These are phyloP conservation scores for Candida taoyuanica DNA, from an alignment of 805 yeast species.

Conservation along the genomic window DNA sequence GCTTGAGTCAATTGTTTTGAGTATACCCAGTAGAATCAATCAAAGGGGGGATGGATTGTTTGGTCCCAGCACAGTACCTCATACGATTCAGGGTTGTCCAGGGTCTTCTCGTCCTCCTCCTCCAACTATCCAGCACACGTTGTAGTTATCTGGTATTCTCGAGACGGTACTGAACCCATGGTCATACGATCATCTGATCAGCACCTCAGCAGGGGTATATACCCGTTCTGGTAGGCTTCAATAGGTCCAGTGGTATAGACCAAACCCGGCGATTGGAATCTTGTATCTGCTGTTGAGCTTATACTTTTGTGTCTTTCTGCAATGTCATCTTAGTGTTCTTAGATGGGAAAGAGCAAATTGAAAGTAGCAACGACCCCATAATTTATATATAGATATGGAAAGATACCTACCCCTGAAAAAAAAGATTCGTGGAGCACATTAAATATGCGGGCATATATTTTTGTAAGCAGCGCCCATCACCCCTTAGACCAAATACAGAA, in stretches of 20 bases:
- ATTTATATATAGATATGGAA: too few relatives aligned
- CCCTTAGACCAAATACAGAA: background rate
- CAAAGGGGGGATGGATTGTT: conserved; percentile 11
- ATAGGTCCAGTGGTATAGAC: too few relatives aligned
- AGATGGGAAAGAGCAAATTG: too few relatives aligned
- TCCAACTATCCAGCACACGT: conserved; percentile 44
- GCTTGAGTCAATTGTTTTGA: background rate
- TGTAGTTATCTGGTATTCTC: conserved; percentile 52
- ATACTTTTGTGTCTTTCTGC: too few relatives aligned
- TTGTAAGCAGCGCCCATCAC: background rate
- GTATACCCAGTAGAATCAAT: background rate
- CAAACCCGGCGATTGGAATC: too few relatives aligned
- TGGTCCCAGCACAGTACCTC: conserved; percentile 69
- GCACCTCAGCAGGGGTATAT: conserved; percentile 60
- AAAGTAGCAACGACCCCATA: too few relatives aligned
- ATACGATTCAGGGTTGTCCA: conserved; percentile 49
- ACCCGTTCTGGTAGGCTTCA: too few relatives aligned
- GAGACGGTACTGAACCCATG: conserved; percentile 54
- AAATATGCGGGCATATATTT: too few relatives aligned
- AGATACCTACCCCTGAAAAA: too few relatives aligned
- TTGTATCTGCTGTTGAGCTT: too few relatives aligned
- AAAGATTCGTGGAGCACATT: too few relatives aligned
- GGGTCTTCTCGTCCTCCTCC: conserved; percentile 34
- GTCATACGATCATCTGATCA: conserved; percentile 68
- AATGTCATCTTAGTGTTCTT: too few relatives aligned